Base-by-base conservation (phyloP, 2,329 filamentous ascomycete genomes). In the Penicillium sp. region DNA sequence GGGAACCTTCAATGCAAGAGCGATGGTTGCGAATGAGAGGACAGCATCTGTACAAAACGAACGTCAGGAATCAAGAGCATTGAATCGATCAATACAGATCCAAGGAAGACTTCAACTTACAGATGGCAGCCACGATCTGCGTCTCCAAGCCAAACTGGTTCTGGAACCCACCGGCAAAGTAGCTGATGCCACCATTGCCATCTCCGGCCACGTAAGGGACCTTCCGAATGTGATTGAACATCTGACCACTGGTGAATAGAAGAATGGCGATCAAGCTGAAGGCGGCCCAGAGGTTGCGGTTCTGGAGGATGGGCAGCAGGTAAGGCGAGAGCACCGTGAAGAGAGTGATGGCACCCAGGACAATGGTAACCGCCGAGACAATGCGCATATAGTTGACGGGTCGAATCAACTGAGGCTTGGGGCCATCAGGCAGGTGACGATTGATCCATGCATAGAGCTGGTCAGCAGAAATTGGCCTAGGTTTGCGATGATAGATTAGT, bases 141-240 rank as follows among this genome's bases (percentile, higher is more conserved):
- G 94, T 97, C 81, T 99, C 95, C 70, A 99, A 83, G 15, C 95
- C 95, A 72, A 90, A 93, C 76, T 99, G 95, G 76, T 88, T 97
- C 78, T 94, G 92, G 80, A 99, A 99, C 0, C 95, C 94, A 42
- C 85, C 85, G 4, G 94, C 92, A 78, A 99, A 95, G 78, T 98
- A 98, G 74, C 81, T 91, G 65, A 99, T 87, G 5, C 93, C 93
- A 19, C 95, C 95, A 58, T 86, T 88, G 40, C 92, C 92, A 75
- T 98, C 89, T 45, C 90, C 91, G 45, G 88, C 85, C 35, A 98
- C 92, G 72, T 99, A 99, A 2, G 95, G 95, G 2, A 96, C 92
- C 77, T 95, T 94, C 70, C 96, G 88, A 74, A 99, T 99, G 75
- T 97, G 93, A 79, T 98, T 99, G 85, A 96, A 99, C 96, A 99